phyloP scores from a whole-genome alignment of 2,329 filamentous ascomycete species.

The Onygena corvina region DNA sequence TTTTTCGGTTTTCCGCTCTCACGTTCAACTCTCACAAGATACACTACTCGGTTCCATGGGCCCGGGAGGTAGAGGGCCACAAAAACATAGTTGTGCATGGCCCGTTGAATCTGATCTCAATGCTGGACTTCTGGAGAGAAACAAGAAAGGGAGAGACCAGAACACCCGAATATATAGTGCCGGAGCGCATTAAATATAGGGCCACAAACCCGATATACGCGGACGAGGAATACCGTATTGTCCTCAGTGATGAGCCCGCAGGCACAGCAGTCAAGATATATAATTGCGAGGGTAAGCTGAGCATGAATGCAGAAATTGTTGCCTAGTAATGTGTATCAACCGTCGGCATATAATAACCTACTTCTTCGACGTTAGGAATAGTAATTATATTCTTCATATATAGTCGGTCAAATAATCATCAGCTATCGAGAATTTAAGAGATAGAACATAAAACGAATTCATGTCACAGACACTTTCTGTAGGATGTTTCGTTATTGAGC shows the following conservation, averaged over 20 bases:
- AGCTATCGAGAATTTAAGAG: too few species aligned
- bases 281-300: constrained; percentile 22
- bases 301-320: constrained; percentile 31
- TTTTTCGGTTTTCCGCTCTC: constrained; percentile 36
- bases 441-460: too few species aligned
- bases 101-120: constrained; percentile 33
- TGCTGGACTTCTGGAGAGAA: constrained; percentile 36
- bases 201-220: constrained; percentile 42
- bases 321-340: neutral
- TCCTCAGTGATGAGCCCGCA: constrained; percentile 28
- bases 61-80: constrained; percentile 34
- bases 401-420: too few species aligned
- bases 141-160: constrained; percentile 18
- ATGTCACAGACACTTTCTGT: too few species aligned
- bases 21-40: constrained; percentile 38
- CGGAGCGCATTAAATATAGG: constrained; percentile 36
- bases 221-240: constrained; percentile 36
- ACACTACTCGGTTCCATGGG: constrained; percentile 35
- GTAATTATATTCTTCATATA: too few species aligned
- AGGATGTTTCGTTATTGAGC: too few species aligned
- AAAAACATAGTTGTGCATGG: constrained; percentile 35
- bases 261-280: constrained; percentile 26
- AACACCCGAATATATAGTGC: constrained; percentile 23
- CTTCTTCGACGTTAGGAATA: too few species aligned
- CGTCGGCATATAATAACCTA: neutral